These are phyloP conservation scores for Chimonanthus praecox DNA, from an alignment of 164 flowering plant genomes.

Conservation along the genomic window DNA sequence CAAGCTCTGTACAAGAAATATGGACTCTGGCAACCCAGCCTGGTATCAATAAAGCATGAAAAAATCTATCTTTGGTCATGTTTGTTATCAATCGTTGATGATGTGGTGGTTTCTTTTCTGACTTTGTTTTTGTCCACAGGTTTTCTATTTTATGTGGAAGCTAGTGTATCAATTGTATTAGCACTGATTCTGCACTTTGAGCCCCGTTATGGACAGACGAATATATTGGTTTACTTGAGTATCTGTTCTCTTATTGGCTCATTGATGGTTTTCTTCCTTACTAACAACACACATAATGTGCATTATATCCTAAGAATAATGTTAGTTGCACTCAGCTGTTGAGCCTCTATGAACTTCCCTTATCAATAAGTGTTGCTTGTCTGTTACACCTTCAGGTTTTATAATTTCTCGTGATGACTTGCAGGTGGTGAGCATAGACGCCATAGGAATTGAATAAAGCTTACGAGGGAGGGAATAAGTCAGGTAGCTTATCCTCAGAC, in stretches of 20 bases:
- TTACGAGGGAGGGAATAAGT: conserved; percentile 66
- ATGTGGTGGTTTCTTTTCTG: neutral
- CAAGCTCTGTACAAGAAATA: conserved; percentile 69
- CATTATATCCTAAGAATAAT: neutral
- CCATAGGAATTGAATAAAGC: conserved; percentile 82
- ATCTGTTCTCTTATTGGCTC: conserved; percentile 91
- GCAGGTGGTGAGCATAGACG: conserved; percentile 85
- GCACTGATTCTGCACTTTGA: conserved; percentile 74
- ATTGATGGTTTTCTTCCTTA: conserved; percentile 40
- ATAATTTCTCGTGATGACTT: conserved; percentile 7
- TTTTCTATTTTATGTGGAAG: conserved; percentile 63
- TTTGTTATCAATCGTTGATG: neutral
- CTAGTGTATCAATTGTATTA: conserved; percentile 47
- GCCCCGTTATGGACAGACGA: conserved; percentile 85
- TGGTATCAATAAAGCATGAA: conserved; percentile 31
- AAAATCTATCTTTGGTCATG: conserved; percentile 2
- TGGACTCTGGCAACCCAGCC: conserved; percentile 88
- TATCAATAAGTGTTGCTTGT: neutral
- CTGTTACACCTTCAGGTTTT: neutral
- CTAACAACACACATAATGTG: neutral
- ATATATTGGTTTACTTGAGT: conserved; percentile 79
- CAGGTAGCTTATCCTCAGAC: conserved; percentile 74
- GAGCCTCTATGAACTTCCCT: neutral
- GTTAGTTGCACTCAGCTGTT: neutral
- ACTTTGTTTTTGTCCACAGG: conserved; percentile 37